Conservation (phyloP, 257 asterid species). For the Solanum commersonii region DNA sequence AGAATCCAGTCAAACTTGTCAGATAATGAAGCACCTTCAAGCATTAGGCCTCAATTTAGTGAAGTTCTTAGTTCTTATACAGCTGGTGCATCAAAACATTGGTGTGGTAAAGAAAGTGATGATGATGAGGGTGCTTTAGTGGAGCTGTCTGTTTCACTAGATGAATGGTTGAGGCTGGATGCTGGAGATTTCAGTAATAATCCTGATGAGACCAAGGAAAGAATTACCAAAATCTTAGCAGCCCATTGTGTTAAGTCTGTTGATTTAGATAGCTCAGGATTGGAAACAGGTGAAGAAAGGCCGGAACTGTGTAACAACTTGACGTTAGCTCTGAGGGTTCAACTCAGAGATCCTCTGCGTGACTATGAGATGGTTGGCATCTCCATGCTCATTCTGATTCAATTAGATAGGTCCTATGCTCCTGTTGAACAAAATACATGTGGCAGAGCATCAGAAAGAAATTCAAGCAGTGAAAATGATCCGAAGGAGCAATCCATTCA, state of each 20-base stretch:
- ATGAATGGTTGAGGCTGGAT: conserved; percentile 52
- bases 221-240: conserved; percentile 17
- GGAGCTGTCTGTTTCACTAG: conserved; percentile 34
- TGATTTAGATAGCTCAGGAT: conserved; percentile 3
- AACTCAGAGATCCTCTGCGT: conserved; percentile 76
- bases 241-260: conserved; percentile 21
- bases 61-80: conserved; percentile 7
- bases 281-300: conserved; percentile 1
- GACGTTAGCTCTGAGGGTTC: conserved; percentile 52
- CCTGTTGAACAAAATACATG: conserved; percentile 1
- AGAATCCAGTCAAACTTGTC: conserved; percentile 67
- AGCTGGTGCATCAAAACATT: conserved; percentile 3
- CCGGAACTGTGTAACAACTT: conserved; percentile 16
- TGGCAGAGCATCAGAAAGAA: background rate
- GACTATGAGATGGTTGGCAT: conserved; percentile 58
- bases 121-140: conserved; percentile 27
- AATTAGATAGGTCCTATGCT: conserved; percentile 29
- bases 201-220: conserved; percentile 19
- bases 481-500: conserved; percentile 1
- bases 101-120: conserved; percentile 8
- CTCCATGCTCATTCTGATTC: conserved; percentile 56
- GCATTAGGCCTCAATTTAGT: conserved; percentile 22
- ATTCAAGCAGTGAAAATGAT: conserved; percentile 5
- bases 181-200: conserved; percentile 18
- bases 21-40: conserved; percentile 50